A percentile compares a stretch with the other conserved stretches of the same genome.
phyloP scores from a whole-genome alignment of 2,329 filamentous ascomycete species.

The Monosporascus sp. region DNA sequence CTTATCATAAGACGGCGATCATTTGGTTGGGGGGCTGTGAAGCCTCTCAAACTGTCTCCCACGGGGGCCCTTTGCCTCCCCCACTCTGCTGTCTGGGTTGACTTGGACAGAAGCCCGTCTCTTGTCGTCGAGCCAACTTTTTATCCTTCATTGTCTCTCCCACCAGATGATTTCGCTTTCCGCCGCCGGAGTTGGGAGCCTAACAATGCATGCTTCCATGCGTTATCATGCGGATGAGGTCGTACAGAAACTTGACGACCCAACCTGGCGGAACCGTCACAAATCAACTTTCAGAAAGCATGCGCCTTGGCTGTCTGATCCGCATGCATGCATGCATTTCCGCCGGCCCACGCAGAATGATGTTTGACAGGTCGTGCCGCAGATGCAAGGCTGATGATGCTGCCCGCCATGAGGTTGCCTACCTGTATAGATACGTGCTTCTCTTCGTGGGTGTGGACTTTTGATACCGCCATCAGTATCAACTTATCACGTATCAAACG shows the following conservation, averaged over 20 bases:
- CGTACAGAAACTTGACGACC: slow-evolving; percentile 9
- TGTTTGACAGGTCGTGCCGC: slow-evolving; percentile 6
- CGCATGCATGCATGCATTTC: neutral
- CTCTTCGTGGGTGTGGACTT: no score
- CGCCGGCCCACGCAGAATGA: neutral
- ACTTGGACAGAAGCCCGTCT: no score
- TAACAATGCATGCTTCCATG: neutral
- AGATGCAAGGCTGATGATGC: neutral
- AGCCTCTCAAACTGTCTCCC: no score
- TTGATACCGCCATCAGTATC: no score
- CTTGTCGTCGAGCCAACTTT: no score
- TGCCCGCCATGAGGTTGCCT: neutral
- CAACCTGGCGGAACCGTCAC: slow-evolving; percentile 9
- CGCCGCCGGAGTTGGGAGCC: no score
- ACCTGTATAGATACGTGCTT: neutral
- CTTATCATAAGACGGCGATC: no score
- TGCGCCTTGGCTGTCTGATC: neutral
- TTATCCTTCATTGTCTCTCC: no score
- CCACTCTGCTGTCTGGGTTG: no score
- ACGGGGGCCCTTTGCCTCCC: no score
- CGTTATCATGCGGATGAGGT: slow-evolving; percentile 1
- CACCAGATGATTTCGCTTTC: no score
- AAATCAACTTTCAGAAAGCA: slow-evolving; percentile 4
- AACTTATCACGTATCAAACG: no score
- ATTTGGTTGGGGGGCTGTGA: neutral